These are phyloP conservation scores for Colletotrichum phormii DNA, from an alignment of 2,329 filamentous ascomycete genomes.

Conservation along the genomic window DNA sequence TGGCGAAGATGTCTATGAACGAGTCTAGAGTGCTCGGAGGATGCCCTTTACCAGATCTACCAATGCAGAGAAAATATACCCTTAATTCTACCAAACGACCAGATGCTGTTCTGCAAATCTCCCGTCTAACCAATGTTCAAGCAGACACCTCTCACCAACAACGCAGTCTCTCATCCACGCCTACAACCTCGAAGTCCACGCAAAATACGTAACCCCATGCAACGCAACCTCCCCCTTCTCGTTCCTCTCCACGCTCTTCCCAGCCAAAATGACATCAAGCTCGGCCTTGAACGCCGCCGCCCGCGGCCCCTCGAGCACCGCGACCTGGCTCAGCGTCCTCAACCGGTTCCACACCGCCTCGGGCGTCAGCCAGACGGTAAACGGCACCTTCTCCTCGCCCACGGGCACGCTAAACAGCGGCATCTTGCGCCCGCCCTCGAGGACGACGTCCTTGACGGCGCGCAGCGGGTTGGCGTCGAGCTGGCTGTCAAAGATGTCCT, in stretches of 20 bases:
- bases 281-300: slow-evolving; percentile 59
- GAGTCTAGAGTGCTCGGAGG: neutral
- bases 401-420: slow-evolving; percentile 71
- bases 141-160: neutral
- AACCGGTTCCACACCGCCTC: slow-evolving; percentile 74
- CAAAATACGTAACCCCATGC: slow-evolving; percentile 72
- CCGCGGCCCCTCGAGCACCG: slow-evolving; percentile 64
- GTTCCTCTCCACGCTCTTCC: slow-evolving; percentile 67
- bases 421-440: slow-evolving; percentile 44
- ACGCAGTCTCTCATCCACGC: neutral
- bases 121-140: neutral
- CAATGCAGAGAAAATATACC: slow-evolving; percentile 33
- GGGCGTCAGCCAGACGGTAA: slow-evolving; percentile 67
- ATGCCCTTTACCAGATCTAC: slow-evolving; percentile 22
- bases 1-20: slow-evolving; percentile 3
- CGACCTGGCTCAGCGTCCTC: slow-evolving; percentile 76
- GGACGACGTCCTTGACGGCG: slow-evolving; percentile 56
- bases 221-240: slow-evolving; percentile 71
- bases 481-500: slow-evolving; percentile 71
- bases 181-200: slow-evolving; percentile 67
- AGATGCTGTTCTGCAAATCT: neutral
- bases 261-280: slow-evolving; percentile 66
- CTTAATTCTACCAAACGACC: neutral
- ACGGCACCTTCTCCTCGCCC: slow-evolving; percentile 65
- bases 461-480: slow-evolving; percentile 63